Base-by-base conservation (phyloP, 495 filamentous ascomycete genomes). In the Penicillium arizonense region DNA sequence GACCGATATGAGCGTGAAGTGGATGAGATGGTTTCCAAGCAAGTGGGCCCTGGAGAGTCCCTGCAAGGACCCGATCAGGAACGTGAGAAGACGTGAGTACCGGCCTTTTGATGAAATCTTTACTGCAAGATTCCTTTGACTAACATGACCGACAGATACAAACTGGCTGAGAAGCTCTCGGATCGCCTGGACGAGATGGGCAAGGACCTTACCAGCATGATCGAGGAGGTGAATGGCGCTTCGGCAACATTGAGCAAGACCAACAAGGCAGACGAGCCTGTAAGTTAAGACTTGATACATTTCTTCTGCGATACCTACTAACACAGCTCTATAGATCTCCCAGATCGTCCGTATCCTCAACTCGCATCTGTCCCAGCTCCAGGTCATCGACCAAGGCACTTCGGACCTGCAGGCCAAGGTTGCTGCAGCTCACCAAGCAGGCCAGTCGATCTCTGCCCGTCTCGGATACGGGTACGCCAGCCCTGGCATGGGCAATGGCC, bases 261-360 rank as follows among this genome's bases (percentile, higher is more conserved):
- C 38, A 87, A 77, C 70, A 93, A 91, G 68, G 78, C 87, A 37
- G 91, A 96, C 70, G 93, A 96, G 76, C 93, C 91, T 58, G 92
- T 96, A 82, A 68, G 90, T 82, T 21, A 11, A 9, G 3, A 35
- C 28, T 48, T 54, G 39, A 55, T 43, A 26, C 6, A 35, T 16
- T 33, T 5, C 4, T 30, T 5, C 28, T 9, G 8, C 9, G 8
- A 30, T 30, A 30, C 8, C 28, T 47, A 33, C 57, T 64, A 41
- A 58, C 49, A 14, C 3, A 36, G 38, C 24, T 5, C 14, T 59
- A 42, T 56, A 97, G 90, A 81, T 98, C 60, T 91, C 89, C 26
- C 87, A 94, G 65, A 95, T 98, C 58, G 91, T 98, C 42, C 86
- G 86, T 45, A 90, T 98, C 37, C 84, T 98, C 49, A 98, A 98